Evolutionary conservation across 2,329 filamentous ascomycete species (phyloP), one percentile per base, ranked within the genome.

Genomic region (Dactylonectria estremocensis): DNA sequence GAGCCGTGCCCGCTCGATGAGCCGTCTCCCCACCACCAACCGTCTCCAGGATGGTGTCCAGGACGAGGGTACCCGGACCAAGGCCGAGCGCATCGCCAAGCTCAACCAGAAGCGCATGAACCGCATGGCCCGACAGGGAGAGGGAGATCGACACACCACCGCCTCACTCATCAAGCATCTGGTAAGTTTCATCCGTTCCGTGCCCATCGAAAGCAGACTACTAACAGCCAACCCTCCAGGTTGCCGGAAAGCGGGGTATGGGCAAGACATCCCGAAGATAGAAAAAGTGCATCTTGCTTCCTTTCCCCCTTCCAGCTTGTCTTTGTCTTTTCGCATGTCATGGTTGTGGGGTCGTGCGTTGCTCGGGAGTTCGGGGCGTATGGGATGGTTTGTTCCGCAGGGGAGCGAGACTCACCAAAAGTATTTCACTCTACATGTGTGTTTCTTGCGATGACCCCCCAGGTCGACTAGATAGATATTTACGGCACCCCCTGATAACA

Each of bases 91-190:
- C 77, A 86, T 97, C 80, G 88, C 91, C 79, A 98, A 97, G 88
- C 84, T 99, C 80, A 88, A 91, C 77, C 97, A 99, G 91, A 95
- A 95, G 88, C 95, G 95, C 90, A 98, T 97, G 95, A 99, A 99
- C 87, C 90, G 95, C 72, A 96, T 97, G 92, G 96, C 96, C 50
- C 91, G 95, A 82, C 94, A 97, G 87, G 96, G 96, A 87, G 96
- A 99, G 86, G 95, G 92, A 69, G 96, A 99, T 87, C 91, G 97
- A 80, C 95, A 98, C 84, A 90, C 91, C 69, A 91, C 91, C 63
- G 93, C 93, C 43, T 88, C 93, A 60, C 84, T 97, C 82, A 90
- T 91, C 70, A 99, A 97, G 86, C 96, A 98, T 85, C 87, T 99
- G 89, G 92, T 97, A 88, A 82, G 91, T 89, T 74, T 14, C 43